phyloP scores from a whole-genome alignment of 2,329 filamentous ascomycete species.

The Ceratocystis huliohia region DNA sequence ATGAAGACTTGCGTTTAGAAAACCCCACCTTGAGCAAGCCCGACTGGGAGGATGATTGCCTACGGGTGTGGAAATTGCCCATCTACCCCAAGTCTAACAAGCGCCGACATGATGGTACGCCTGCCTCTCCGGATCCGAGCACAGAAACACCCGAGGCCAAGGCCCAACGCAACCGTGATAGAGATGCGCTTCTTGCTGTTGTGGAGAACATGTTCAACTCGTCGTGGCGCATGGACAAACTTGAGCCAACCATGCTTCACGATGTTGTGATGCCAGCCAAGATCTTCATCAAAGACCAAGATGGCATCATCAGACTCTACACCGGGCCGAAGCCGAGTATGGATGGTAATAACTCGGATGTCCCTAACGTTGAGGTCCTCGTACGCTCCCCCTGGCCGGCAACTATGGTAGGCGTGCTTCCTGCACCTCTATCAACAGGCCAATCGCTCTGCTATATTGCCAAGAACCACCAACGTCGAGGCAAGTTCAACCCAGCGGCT shows the following conservation, averaged over 20 bases:
- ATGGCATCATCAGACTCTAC: conserved; percentile 57
- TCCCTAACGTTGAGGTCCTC: conserved; percentile 55
- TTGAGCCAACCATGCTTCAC: conserved; percentile 52
- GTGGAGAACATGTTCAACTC: conserved; percentile 28
- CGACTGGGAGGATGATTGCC: conserved; percentile 61
- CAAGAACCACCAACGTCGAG: conserved; percentile 60
- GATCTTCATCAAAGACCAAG: conserved; percentile 54
- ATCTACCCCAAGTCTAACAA: conserved; percentile 31
- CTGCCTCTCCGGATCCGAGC: conserved; percentile 5
- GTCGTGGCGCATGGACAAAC: conserved; percentile 55
- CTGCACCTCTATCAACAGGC: conserved; percentile 50
- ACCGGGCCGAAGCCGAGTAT: conserved; percentile 47
- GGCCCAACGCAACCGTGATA: conserved; percentile 20
- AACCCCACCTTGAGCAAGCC: conserved; percentile 35
- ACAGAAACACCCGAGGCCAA: conserved; percentile 12
- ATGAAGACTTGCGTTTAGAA: conserved; percentile 31
- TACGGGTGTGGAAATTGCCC: conserved; percentile 76
- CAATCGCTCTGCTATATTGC: conserved; percentile 78
- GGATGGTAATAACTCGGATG: conserved; percentile 28
- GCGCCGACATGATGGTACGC: conserved; percentile 19
- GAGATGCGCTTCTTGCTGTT: conserved; percentile 22
- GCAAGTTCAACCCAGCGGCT: conserved; percentile 59
- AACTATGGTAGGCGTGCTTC: conserved; percentile 50
- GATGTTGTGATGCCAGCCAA: conserved; percentile 55
- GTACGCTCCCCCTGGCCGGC: conserved; percentile 71